phyloP scores from a whole-genome alignment of 2,329 filamentous ascomycete genomes.

The Trichophyton verrucosum region DNA sequence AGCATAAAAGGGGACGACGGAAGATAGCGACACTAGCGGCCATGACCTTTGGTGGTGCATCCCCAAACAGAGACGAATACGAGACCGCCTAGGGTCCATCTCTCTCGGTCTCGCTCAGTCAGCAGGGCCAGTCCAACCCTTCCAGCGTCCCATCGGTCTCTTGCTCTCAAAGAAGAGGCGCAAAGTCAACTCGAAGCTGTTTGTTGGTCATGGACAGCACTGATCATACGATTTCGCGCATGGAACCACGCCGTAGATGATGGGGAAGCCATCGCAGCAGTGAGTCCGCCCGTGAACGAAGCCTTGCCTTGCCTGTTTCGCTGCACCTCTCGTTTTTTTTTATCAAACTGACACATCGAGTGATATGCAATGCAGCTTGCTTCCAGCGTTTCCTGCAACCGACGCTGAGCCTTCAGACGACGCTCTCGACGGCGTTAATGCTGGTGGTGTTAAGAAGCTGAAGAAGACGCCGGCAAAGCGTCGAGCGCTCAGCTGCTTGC shows the following conservation, averaged over 20 bases:
- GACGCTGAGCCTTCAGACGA: conserved; percentile 3
- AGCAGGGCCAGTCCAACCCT: not conserved
- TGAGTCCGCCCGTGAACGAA: not conserved
- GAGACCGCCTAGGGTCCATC: not conserved
- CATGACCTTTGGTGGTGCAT: not conserved
- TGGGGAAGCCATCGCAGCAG: conserved; percentile 3
- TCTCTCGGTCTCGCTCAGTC: not conserved
- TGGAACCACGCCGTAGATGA: conserved; percentile 3
- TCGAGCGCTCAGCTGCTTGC: conserved; percentile 21
- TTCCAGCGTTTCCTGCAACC: not conserved
- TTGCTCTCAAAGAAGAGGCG: not conserved
- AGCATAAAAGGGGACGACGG: not conserved
- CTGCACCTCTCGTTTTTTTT: not conserved
- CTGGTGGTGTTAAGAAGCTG: not conserved
- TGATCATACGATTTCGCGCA: not conserved
- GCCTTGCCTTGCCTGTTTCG: not conserved
- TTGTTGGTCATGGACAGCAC: not conserved
- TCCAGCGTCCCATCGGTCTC: not conserved
- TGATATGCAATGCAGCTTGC: not conserved
- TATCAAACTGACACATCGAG: not conserved
- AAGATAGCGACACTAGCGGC: not conserved
- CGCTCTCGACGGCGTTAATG: not conserved
- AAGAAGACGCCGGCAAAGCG: conserved; percentile 9
- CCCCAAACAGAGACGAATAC: not conserved
- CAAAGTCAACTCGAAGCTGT: not conserved